A percentile compares a stretch with the other conserved stretches of the same genome.
These are phyloP conservation scores for Candida maltosa DNA, from an alignment of 805 yeast species.

Conservation along the genomic window DNA sequence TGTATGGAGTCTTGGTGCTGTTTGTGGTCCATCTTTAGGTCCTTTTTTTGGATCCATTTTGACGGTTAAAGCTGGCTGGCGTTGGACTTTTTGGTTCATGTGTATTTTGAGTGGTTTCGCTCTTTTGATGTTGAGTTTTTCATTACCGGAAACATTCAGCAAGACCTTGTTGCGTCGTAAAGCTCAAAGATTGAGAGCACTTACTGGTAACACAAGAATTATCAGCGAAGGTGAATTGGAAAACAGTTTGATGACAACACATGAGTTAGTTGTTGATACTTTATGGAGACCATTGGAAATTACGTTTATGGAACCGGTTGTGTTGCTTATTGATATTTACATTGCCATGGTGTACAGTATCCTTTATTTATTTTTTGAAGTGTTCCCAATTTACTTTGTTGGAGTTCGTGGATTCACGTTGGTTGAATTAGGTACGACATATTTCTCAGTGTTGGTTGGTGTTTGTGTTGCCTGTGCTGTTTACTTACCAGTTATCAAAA, in stretches of 20 bases:
- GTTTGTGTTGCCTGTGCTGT: constrained; percentile 32
- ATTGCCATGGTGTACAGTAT: constrained; percentile 51
- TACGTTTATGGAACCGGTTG: constrained; percentile 52
- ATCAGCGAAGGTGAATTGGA: constrained; percentile 38
- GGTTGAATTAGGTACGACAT: constrained; percentile 49
- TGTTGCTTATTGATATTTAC: constrained; percentile 50
- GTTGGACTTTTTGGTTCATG: constrained; percentile 55
- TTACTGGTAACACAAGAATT: constrained; percentile 49
- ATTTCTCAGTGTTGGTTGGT: constrained; percentile 47
- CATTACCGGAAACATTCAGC: constrained; percentile 49
- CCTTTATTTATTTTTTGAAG: constrained; percentile 57
- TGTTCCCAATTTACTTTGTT: constrained; percentile 53
- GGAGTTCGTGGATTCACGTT: constrained; percentile 44
- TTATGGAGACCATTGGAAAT: constrained; percentile 50
- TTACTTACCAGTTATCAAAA: constrained; percentile 23
- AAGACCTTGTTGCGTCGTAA: constrained; percentile 45
- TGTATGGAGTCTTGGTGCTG: constrained; percentile 52
- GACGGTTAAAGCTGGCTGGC: constrained; percentile 33
- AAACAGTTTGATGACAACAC: constrained; percentile 16
- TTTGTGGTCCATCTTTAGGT: constrained; percentile 52
- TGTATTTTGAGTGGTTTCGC: constrained; percentile 21
- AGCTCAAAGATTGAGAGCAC: constrained; percentile 44
- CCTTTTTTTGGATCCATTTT: constrained; percentile 56
- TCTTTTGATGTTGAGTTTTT: constrained; percentile 23
- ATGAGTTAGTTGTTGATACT: constrained; percentile 24